Evolutionary conservation across 768 basidiomycete species (phyloP).

Genomic region (Agrocybe chaxingu): DNA sequence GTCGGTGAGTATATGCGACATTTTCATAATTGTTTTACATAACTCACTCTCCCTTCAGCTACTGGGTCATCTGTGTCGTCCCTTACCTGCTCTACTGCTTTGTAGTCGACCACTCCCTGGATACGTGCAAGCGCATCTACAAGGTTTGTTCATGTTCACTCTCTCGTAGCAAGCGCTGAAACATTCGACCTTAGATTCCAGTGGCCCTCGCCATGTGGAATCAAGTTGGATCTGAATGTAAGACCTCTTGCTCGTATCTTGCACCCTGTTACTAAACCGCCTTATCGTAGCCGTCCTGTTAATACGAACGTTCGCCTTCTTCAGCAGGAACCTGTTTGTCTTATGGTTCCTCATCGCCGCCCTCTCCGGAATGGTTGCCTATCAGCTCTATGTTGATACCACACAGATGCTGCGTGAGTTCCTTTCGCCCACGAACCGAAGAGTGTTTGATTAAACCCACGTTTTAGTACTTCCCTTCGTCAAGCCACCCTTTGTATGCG

Average conservation of each 20-base stretch:
- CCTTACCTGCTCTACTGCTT: constrained; percentile 79
- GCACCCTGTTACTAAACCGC: constrained; percentile 9
- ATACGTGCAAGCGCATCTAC: constrained; percentile 68
- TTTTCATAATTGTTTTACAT: constrained; percentile 14
- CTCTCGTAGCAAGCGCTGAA: constrained; percentile 5
- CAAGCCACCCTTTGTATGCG: constrained; percentile 56
- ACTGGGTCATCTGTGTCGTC: constrained; percentile 80
- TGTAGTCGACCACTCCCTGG: constrained; percentile 61
- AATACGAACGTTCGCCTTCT: constrained; percentile 84
- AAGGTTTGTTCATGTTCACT: constrained; percentile 37
- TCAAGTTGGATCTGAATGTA: constrained; percentile 79
- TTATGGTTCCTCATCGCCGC: constrained; percentile 62
- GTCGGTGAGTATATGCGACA: constrained; percentile 52
- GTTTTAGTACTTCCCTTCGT: constrained; percentile 62
- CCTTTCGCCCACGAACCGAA: constrained; percentile 2
- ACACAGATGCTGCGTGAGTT: constrained; percentile 72
- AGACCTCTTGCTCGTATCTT: constrained; percentile 18
- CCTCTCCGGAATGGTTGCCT: constrained; percentile 70
- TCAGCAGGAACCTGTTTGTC: constrained; percentile 72
- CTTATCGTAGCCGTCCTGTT: constrained; percentile 61
- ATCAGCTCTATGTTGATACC: constrained; percentile 78
- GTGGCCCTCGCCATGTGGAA: constrained; percentile 86
- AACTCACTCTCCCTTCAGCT: constrained; percentile 38
- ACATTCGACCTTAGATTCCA: constrained; percentile 50
- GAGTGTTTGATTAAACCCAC: constrained; percentile 5